Conservation (phyloP, 768 basidiomycete species). For the Lactifluus subvellereus region DNA sequence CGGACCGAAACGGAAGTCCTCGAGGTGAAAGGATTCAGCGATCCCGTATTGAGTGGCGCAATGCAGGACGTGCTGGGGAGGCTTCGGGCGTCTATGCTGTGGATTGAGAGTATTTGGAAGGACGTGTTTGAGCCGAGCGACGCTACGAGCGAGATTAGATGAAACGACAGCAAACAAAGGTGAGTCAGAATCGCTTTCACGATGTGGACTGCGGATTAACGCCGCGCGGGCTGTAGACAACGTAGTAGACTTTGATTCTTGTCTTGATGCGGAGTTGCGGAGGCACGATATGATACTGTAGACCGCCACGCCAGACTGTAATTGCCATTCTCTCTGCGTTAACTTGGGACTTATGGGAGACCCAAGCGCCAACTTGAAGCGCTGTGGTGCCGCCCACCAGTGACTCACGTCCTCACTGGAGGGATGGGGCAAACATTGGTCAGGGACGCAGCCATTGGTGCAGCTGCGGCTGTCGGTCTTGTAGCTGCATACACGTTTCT, state of each 20-base stretch:
- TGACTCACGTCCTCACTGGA: no score
- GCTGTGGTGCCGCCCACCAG: no score
- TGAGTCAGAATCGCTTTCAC: background rate
- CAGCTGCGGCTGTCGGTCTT: no score
- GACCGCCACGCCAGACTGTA: background rate
- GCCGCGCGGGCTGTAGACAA: background rate
- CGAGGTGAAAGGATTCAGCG: conserved; percentile 62
- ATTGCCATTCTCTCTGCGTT: no score
- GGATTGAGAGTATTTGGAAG: conserved; percentile 53
- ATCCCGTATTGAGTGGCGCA: conserved; percentile 45
- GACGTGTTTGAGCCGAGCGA: conserved; percentile 33
- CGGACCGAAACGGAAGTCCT: conserved; percentile 17
- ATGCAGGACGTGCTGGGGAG: conserved; percentile 38
- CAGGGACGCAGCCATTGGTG: no score
- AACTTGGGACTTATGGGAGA: background rate
- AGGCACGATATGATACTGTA: background rate
- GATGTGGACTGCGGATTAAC: background rate
- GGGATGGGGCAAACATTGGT: no score
- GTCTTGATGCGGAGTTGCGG: background rate
- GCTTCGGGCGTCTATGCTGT: conserved; percentile 40
- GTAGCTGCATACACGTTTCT: no score
- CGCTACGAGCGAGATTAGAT: background rate
- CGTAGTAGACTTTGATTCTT: background rate
- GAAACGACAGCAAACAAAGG: background rate
- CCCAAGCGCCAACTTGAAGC: no score